Base-by-base conservation (phyloP, 1,284 basidiomycete species). In the Malassezia cuniculi region DNA sequence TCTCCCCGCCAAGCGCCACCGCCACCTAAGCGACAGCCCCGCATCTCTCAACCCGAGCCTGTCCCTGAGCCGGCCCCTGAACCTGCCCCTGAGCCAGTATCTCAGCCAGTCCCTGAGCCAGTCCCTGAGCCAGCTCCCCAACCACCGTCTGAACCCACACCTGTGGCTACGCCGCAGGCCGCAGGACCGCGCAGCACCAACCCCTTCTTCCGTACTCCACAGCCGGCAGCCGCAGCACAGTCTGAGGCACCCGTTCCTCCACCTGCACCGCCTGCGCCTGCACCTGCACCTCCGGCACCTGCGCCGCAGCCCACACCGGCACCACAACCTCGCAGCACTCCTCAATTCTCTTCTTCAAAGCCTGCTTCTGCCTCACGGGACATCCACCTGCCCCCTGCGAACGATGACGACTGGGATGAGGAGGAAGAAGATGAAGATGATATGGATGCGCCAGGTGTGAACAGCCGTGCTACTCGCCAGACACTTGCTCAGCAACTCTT, bases 401-500 rank as follows among this genome's bases (percentile, higher is more conserved):
- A 60, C 31, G 52, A 60, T 20, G 64, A 65, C 27, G 61, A 66
- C 26, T 58, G 61, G 46, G 60, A 57, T 55, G 60, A 52, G 12
- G 60, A 63, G 1, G 55, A 64, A 1, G 60, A 65, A 19, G 61
- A 60, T 3, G 55, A 66, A 3, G 63, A 63, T 5, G 60, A 60
- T 9, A 54, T 52, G 4, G 61, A 66, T 21, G 61, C 53, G 10
- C 52, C 56, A 15, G 60, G 56, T 3, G 46, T 53, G 18, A 61
- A 52, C 35, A 59, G 58, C 14, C 57, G 64, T 6, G 52, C 57
- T 3, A 62, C 57, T 5, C 54, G 64, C 9, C 60, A 63, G 39
- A 63, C 63, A 42, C 48, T 66, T 1, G 64, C 64, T 6, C 54
- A 56, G 40, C 56, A 56, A 17, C 44, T 66, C 6, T 66, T 66